Percentiles rank a stretch among this genome's conserved stretches.
Conservation (phyloP, 768 basidiomycete genomes). For the Mycena rosella region DNA sequence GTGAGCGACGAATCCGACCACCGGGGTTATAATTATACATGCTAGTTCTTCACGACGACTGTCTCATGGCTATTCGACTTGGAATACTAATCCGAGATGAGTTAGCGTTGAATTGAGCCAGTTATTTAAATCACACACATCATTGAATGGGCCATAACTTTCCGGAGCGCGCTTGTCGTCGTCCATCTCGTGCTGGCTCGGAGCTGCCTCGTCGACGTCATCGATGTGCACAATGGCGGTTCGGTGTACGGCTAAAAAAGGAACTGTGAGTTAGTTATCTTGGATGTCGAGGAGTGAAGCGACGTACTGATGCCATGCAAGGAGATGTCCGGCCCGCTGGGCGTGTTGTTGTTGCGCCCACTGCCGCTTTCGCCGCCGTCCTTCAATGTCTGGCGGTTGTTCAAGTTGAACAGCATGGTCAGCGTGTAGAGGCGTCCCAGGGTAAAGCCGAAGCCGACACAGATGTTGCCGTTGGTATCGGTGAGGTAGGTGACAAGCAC, state of each 20-base stretch:
- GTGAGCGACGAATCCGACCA: too few relatives aligned
- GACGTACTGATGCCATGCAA: conserved; percentile 17
- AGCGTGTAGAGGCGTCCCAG: conserved; percentile 2
- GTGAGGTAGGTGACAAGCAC: conserved; percentile 7
- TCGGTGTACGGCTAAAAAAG: conserved; percentile 5
- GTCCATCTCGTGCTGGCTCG: not conserved
- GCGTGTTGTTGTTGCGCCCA: conserved; percentile 4
- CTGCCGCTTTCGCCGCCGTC: not conserved
- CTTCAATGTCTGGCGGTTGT: not conserved
- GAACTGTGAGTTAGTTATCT: not conserved
- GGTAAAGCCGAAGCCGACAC: conserved; percentile 7
- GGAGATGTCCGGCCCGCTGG: not conserved
- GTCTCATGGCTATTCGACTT: too few relatives aligned
- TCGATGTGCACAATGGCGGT: conserved; percentile 15
- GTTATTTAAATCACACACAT: not conserved
- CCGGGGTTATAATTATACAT: too few relatives aligned
- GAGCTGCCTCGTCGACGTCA: not conserved
- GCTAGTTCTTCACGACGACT: too few relatives aligned
- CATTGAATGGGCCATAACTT: conserved; percentile 1
- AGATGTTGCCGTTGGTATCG: not conserved
- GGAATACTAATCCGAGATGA: too few relatives aligned
- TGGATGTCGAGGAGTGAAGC: not conserved
- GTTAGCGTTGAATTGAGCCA: too few relatives aligned
- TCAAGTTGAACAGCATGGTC: conserved; percentile 5
- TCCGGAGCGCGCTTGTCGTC: conserved; percentile 4